These are phyloP conservation scores for Helianthus tuberosus DNA, from an alignment of 129 eudicot genomes.

Conservation along the genomic window DNA sequence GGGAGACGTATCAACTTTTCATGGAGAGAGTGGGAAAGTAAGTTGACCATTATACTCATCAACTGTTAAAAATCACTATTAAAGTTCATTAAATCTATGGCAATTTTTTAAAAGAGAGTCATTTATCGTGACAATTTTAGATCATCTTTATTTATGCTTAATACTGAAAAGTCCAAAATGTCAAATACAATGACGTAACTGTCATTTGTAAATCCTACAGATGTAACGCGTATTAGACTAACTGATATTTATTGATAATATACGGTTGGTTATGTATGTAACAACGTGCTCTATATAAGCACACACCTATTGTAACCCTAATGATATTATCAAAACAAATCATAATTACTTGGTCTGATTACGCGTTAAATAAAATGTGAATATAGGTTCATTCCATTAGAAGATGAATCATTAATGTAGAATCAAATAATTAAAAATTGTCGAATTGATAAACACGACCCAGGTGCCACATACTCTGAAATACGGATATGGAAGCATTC, in stretches of 20 bases:
- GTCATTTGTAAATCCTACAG: background rate
- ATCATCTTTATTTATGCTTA: slow-evolving; percentile 1
- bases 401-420: background rate
- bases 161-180: background rate
- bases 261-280: no score
- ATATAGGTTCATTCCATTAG: background rate
- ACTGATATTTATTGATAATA: no score
- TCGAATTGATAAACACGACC: background rate
- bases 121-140: background rate
- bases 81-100: background rate
- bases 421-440: background rate
- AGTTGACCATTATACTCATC: background rate
- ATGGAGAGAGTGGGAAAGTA: background rate
- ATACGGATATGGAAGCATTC: background rate
- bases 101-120: background rate
- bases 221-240: background rate
- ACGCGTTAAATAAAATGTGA: background rate
- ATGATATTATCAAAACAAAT: no score
- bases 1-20: slow-evolving; percentile 23
- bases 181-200: background rate
- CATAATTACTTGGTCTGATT: no score
- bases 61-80: slow-evolving; percentile 6
- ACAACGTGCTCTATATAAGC: no score
- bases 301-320: no score
- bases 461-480: background rate